phyloP scores from a whole-genome alignment of 331 rosid genomes.

The Stylosanthes scabra region DNA sequence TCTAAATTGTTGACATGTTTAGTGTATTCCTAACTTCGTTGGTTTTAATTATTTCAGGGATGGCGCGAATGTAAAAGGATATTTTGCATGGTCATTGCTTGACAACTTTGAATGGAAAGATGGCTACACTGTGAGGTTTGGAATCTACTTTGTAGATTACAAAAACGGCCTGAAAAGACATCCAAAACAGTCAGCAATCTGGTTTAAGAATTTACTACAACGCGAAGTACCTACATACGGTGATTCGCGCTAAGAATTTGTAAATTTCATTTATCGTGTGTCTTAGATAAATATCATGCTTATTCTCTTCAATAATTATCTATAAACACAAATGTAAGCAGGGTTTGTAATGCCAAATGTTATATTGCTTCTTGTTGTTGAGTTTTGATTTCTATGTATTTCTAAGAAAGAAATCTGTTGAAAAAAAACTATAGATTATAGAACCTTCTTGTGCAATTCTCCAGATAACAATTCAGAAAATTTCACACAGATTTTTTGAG shows the following conservation, averaged over 20 bases:
- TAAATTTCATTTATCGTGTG: neutral
- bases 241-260: neutral
- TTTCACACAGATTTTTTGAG: neutral
- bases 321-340: neutral
- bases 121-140: constrained; percentile 51
- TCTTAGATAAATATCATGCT: neutral
- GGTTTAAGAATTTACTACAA: constrained; percentile 53
- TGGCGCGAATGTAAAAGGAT: constrained; percentile 43
- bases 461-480: neutral
- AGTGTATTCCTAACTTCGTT: neutral
- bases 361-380: constrained; percentile 18
- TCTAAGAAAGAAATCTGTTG: no score
- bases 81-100: constrained; percentile 56
- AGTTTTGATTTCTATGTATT: constrained; percentile 13
- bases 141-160: constrained; percentile 49
- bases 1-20: neutral
- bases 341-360: neutral
- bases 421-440: no score
- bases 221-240: neutral
- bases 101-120: constrained; percentile 55
- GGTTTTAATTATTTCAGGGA: constrained; percentile 21
- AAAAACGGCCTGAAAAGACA: constrained; percentile 40
- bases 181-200: constrained; percentile 50
- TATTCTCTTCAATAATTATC: no score
- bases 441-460: no score